phyloP scores from a whole-genome alignment of 495 filamentous ascomycete genomes.

The Xylaria castorea region DNA sequence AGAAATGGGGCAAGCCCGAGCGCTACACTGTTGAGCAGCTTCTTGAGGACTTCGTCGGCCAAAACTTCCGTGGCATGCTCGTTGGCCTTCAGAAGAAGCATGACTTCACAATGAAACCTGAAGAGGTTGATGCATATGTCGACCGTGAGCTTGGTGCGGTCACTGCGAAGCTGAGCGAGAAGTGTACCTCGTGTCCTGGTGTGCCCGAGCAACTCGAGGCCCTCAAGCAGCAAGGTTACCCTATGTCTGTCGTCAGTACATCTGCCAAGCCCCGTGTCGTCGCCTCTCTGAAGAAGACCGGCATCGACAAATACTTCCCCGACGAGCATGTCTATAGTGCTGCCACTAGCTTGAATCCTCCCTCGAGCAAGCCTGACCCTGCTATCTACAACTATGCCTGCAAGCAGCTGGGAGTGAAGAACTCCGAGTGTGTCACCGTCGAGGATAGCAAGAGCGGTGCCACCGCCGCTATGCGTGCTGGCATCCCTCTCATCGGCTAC shows the following conservation, averaged over 20 bases:
- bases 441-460: conserved; percentile 92
- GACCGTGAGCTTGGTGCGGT: conserved; percentile 81
- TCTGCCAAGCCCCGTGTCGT: conserved; percentile 79
- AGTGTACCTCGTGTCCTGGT: conserved; percentile 72
- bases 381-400: conserved; percentile 89
- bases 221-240: conserved; percentile 68
- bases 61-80: conserved; percentile 95
- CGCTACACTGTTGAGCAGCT: conserved; percentile 83
- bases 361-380: conserved; percentile 91
- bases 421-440: conserved; percentile 79
- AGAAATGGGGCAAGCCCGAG: conserved; percentile 65
- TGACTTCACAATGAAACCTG: conserved; percentile 68
- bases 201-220: conserved; percentile 71
- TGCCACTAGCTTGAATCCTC: conserved; percentile 76
- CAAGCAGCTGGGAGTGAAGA: conserved; percentile 73
- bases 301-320: conserved; percentile 81
- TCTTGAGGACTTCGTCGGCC: conserved; percentile 88
- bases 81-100: conserved; percentile 75
- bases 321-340: conserved; percentile 79
- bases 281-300: conserved; percentile 82
- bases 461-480: conserved; percentile 79
- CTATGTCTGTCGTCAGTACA: conserved; percentile 81
- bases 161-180: conserved; percentile 80
- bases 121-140: conserved; percentile 79
- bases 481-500: conserved; percentile 84